These are phyloP conservation scores for Cercospora sojina DNA, from an alignment of 2,329 filamentous ascomycete genomes.

Conservation along the genomic window DNA sequence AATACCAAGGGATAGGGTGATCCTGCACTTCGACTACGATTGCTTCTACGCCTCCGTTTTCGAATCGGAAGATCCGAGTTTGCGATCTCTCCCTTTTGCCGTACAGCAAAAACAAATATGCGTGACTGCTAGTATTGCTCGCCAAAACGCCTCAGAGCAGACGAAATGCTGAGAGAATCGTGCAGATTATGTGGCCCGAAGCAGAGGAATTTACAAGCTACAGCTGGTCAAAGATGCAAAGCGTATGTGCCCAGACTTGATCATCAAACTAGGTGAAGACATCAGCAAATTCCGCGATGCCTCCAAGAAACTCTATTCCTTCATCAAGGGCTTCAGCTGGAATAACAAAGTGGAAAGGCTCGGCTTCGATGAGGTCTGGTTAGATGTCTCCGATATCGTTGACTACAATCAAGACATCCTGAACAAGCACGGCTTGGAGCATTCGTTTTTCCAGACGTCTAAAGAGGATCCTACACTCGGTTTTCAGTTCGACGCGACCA, in stretches of 20 bases:
- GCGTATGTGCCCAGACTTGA: constrained; percentile 75
- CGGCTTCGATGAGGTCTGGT: constrained; percentile 81
- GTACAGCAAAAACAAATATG: constrained; percentile 88
- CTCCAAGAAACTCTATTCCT: constrained; percentile 75
- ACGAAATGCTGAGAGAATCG: background rate
- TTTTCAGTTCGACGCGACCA: constrained; percentile 73
- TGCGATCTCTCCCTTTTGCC: constrained; percentile 73
- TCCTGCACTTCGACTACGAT: constrained; percentile 85
- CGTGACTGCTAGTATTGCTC: constrained; percentile 55
- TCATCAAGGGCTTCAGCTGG: constrained; percentile 74
- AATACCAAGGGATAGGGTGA: constrained; percentile 61
- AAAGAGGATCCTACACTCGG: constrained; percentile 72
- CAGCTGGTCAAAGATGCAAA: constrained; percentile 82
- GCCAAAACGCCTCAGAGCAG: background rate
- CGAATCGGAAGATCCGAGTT: constrained; percentile 72
- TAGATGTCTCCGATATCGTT: constrained; percentile 84
- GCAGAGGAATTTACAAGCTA: constrained; percentile 70
- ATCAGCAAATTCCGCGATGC: constrained; percentile 79
- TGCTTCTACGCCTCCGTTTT: constrained; percentile 95
- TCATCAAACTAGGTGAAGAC: constrained; percentile 85
- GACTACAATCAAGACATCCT: constrained; percentile 74
- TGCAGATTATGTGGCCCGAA: constrained; percentile 88
- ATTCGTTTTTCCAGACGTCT: constrained; percentile 79
- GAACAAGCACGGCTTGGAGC: constrained; percentile 61
- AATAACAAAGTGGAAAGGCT: constrained; percentile 73